Conservation (phyloP, 805 yeast species). For the Lipomyces lipofer region DNA sequence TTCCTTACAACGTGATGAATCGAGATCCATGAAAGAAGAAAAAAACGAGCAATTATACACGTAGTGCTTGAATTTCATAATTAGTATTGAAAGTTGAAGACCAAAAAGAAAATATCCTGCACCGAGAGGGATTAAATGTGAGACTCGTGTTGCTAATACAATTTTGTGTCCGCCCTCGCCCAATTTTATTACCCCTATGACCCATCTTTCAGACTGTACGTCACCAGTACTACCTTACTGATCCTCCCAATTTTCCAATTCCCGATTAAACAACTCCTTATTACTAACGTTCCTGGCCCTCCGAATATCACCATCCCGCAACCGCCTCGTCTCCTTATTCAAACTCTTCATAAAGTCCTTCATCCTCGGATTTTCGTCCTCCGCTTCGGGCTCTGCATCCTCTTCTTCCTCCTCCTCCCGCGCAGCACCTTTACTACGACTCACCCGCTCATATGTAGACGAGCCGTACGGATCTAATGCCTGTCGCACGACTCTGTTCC, state of each 20-base stretch:
- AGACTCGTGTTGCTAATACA: too few relatives aligned
- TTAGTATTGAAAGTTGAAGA: too few relatives aligned
- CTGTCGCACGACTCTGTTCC: slow-evolving; percentile 25
- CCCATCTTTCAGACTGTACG: too few relatives aligned
- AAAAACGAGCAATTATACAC: too few relatives aligned
- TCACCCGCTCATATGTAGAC: slow-evolving; percentile 16
- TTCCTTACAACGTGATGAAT: too few relatives aligned
- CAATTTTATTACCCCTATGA: too few relatives aligned
- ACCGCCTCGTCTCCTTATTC: slow-evolving; percentile 4
- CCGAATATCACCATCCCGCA: slow-evolving; percentile 10
- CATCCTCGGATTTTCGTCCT: slow-evolving; percentile 3
- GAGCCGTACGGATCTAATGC: slow-evolving; percentile 20
- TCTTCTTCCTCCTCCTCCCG: slow-evolving; percentile 11
- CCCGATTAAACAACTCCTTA: slow-evolving; percentile 11
- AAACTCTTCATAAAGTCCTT: slow-evolving; percentile 2
- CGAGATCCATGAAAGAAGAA: too few relatives aligned
- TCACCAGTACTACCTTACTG: too few relatives aligned
- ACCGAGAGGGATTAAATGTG: too few relatives aligned
- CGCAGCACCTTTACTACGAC: slow-evolving; percentile 5
- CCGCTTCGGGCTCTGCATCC: slow-evolving; percentile 4
- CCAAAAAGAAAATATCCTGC: too few relatives aligned
- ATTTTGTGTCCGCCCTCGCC: too few relatives aligned
- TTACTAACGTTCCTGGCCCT: slow-evolving; percentile 12
- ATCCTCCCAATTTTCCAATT: slow-evolving; percentile 10
- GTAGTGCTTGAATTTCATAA: too few relatives aligned